These are phyloP conservation scores for Nyssa sinensis DNA, from an alignment of 148 eudicot species.

Conservation along the genomic window DNA sequence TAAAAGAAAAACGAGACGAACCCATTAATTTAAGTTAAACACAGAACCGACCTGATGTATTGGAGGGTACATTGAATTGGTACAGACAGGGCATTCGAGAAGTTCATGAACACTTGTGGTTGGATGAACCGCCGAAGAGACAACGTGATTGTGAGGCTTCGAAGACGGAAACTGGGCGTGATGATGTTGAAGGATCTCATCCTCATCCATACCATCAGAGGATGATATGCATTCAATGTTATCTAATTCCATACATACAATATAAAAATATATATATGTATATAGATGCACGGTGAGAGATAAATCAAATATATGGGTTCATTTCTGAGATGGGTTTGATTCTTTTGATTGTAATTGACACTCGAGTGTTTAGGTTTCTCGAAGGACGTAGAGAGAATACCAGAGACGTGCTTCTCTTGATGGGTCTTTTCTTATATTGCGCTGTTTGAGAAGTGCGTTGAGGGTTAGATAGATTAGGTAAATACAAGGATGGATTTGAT, in stretches of 20 bases:
- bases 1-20: not conserved
- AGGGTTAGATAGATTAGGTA: constrained; percentile 4
- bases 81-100: constrained; percentile 96
- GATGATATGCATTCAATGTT: constrained; percentile 73
- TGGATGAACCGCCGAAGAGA: constrained; percentile 36
- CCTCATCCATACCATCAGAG: constrained; percentile 60
- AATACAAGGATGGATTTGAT: not conserved
- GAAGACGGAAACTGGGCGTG: constrained; percentile 49
- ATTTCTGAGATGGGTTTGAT: constrained; percentile 13
- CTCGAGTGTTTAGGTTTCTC: constrained; percentile 3
- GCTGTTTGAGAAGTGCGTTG: not conserved
- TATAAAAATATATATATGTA: not conserved
- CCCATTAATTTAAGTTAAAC: not conserved
- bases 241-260: constrained; percentile 55
- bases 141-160: constrained; percentile 38
- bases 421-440: not conserved
- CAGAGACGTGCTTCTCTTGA: constrained; percentile 26
- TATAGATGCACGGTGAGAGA: not conserved
- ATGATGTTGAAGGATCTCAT: constrained; percentile 44
- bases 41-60: constrained; percentile 75
- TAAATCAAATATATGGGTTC: not conserved
- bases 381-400: constrained; percentile 11
- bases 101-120: constrained; percentile 89
- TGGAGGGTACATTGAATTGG: constrained; percentile 96
- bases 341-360: not conserved